A percentile compares a stretch with the other conserved stretches of the same genome.
Evolutionary conservation across 495 filamentous ascomycete genomes (phyloP).

Genomic region (Lophiostoma macrostomum): DNA sequence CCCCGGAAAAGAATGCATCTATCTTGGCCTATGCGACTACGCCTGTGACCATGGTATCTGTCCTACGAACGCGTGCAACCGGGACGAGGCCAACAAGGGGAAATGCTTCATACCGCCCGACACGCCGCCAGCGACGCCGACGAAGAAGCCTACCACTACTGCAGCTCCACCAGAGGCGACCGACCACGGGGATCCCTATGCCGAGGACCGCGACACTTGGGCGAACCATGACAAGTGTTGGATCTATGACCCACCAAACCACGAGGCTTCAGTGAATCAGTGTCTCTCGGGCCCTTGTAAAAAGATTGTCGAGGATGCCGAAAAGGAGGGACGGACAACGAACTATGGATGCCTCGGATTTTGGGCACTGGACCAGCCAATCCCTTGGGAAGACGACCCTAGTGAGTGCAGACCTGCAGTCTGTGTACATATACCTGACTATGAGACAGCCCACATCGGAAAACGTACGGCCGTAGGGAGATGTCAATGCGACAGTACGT

Average conservation of each 20-base stretch:
- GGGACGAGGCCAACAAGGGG: not conserved
- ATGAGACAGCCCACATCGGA: too few relatives aligned
- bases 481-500: not conserved
- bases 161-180: not conserved
- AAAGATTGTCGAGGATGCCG: not conserved
- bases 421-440: too few relatives aligned
- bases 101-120: not conserved
- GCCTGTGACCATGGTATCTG: too few relatives aligned
- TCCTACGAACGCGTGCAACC: not conserved
- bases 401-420: too few relatives aligned
- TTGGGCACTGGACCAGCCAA: not conserved
- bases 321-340: not conserved
- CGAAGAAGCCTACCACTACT: not conserved
- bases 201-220: not conserved
- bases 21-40: not conserved
- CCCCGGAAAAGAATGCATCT: not conserved
- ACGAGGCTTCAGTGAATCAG: not conserved
- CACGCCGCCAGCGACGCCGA: not conserved
- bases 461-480: not conserved
- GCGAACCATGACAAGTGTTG: not conserved
- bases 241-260: not conserved
- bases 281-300: not conserved
- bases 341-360: not conserved
- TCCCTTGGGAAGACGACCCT: too few relatives aligned
- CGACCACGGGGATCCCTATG: constrained; percentile 1